Base-by-base conservation (phyloP, 805 yeast species). In the Pichia manshurica region DNA sequence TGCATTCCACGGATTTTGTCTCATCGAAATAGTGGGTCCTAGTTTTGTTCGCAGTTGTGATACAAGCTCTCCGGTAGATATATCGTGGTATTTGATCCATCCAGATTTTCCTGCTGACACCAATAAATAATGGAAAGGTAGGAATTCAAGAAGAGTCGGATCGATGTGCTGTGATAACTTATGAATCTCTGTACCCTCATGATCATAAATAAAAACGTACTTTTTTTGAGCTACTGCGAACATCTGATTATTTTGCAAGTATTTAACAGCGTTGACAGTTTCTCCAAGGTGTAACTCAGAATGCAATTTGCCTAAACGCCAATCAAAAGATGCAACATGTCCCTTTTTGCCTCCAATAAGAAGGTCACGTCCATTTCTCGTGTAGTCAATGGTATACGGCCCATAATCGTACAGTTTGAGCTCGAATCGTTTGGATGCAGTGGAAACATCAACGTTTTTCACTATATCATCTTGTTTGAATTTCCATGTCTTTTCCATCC, bases 171-270 rank as follows among this genome's bases (percentile, higher is more conserved):
- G 93, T 59, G 85, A 86, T 66, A 93, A 73, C 59, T 95, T 79
- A 67, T 93, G 99, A 50, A 93, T 69, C 72, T 93, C 99, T 46
- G 84, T 75, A 25, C 99, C 99, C 52, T 82, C 79, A 55, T 83
- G 82, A 66, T 93, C 96, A 65, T 93, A 93, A 33, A 93, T 86
- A 63, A 84, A 93, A 0, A 93, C 86, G 66, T 91, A 87, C 64
- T 88, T 90, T 68, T 89, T 90, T 68, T 93, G 99, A 2, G 99
- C 98, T 16, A 83, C 96, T 0, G 99, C 99, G 69, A 87, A 89
- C 66, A 73, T 89, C 66, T 89, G 96, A 61, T 90, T 95, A 61
- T 84, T 89, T 60, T 91, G 97, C 52, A 93, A 71, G 67, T 85
- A 89, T 60, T 89, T 86, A 22, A 90, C 96, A 2, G 90, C 93